Evolutionary conservation across 495 filamentous ascomycete genomes (phyloP), one percentile per base, ranked within the genome.

Genomic region (Neurospora pannonica): DNA sequence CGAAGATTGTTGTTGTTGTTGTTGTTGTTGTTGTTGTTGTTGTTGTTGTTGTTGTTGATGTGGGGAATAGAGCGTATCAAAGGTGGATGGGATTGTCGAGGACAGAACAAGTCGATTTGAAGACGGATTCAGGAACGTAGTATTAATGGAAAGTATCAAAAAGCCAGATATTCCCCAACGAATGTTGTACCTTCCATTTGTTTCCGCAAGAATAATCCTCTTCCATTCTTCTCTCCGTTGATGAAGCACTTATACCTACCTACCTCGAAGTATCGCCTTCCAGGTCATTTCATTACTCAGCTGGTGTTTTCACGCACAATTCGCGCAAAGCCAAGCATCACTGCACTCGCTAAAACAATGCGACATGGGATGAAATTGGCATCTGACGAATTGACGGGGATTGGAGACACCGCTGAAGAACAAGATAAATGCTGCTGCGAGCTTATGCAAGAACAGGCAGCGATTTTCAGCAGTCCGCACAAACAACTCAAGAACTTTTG

Each of bases 271-370:
- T 19, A 46, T 40, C 21, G 36, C 36, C 60, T 69, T 5, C 71
- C 46, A 19, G 17, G 43, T 67, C 36, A 13, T 6, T 3, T 17
- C 42, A 76, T 78, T 77, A 76, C 71, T 77, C 74, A 75, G 71
- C 75, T 17, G 24, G 11, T 28, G 17, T 69, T 76, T 79, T 75
- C 72, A 75, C 79, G 79, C 79, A 79, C 78, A 81, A 81, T 76
- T 73, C 54, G 71, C 79, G 77, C 79, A 81, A 46, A 19, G 70
- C n/a, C 54, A 34, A 34, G 28, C 15, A 67, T 17, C 28, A 19
- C 54, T 34, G n/a, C 28, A 15, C 1, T 34, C 13, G 24, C 54
- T 19, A 36, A 54, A 54, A 67, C 28, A 36, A 67, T 34, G 54
- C 54, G 3, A 67, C 54, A 67, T 67, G 54, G 54, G 54, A 67